These are phyloP conservation scores for Ophiocytium majus DNA, from an alignment of 352 stramenopile species.

Conservation along the genomic window DNA sequence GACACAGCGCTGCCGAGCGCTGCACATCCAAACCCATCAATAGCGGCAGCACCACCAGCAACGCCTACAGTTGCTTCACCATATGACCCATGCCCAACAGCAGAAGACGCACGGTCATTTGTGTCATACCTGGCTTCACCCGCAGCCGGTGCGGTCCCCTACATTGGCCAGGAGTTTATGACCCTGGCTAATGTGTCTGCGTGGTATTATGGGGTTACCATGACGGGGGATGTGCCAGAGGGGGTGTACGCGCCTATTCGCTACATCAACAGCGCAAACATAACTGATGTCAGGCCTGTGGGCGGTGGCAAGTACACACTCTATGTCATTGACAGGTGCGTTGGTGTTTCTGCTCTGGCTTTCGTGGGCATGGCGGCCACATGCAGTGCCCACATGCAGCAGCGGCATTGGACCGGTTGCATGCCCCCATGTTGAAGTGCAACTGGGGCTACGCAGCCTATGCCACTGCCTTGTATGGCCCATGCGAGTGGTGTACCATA, in stretches of 20 bases:
- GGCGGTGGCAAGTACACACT: neutral
- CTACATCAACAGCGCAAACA: slow-evolving; percentile 24
- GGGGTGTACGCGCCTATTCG: slow-evolving; percentile 10
- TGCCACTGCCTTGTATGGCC: too few species aligned
- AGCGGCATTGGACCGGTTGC: too few species aligned
- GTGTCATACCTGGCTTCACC: slow-evolving; percentile 13
- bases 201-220: slow-evolving; percentile 21
- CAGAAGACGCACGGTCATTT: neutral
- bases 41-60: too few species aligned
- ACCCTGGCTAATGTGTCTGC: neutral
- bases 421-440: too few species aligned
- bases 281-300: neutral
- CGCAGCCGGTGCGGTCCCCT: neutral
- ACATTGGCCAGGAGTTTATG: slow-evolving; percentile 20
- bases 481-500: too few species aligned
- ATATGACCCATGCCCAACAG: neutral
- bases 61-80: too few species aligned
- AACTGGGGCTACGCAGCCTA: too few species aligned
- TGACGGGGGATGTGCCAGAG: slow-evolving; percentile 13
- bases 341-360: too few species aligned
- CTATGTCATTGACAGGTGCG: neutral
- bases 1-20: too few species aligned
- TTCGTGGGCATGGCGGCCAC: too few species aligned
- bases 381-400: too few species aligned
- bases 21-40: too few species aligned